phyloP scores from a whole-genome alignment of 2,329 filamentous ascomycete species.

The Beauveria sp. region DNA sequence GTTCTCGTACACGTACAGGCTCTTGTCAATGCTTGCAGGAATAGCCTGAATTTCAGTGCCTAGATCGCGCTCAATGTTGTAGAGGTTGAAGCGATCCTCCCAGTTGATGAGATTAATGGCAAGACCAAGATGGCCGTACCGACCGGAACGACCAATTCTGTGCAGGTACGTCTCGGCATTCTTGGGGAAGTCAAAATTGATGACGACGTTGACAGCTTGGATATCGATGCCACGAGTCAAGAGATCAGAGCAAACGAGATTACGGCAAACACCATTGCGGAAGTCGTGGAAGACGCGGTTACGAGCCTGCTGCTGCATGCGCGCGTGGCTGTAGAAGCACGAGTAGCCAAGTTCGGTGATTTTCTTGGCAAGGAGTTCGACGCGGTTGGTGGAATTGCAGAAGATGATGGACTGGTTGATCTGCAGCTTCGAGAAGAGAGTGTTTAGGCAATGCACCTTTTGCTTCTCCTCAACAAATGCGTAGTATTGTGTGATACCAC shows the following conservation, averaged over 20 bases:
- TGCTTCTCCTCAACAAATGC: constrained; percentile 99
- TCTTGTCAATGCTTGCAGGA: constrained; percentile 90
- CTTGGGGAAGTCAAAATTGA: constrained; percentile 99
- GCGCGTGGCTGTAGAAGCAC: constrained; percentile 98
- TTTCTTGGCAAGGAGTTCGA: constrained; percentile 96
- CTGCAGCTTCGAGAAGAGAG: constrained; percentile 95
- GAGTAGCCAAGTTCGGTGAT: constrained; percentile 99
- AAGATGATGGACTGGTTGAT: constrained; percentile 99
- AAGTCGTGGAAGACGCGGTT: constrained; percentile 99
- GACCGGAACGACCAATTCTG: constrained; percentile 93
- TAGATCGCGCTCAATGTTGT: constrained; percentile 95
- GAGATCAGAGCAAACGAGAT: constrained; percentile 94
- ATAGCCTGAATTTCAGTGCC: constrained; percentile 98
- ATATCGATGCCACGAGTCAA: constrained; percentile 99
- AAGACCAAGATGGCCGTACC: constrained; percentile 92
- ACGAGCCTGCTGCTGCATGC: constrained; percentile 93
- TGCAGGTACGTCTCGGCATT: constrained; percentile 98
- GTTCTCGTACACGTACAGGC: constrained; percentile 94
- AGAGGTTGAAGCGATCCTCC: constrained; percentile 98
- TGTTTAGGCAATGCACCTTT: constrained; percentile 98
- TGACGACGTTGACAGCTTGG: constrained; percentile 97
- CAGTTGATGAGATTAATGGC: constrained; percentile 99
- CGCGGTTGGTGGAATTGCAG: constrained; percentile 98
- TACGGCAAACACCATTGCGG: constrained; percentile 94
- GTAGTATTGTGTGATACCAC: constrained; percentile 98